Conservation (phyloP, 2,329 filamentous ascomycete genomes). For the Neofusicoccum sp. region DNA sequence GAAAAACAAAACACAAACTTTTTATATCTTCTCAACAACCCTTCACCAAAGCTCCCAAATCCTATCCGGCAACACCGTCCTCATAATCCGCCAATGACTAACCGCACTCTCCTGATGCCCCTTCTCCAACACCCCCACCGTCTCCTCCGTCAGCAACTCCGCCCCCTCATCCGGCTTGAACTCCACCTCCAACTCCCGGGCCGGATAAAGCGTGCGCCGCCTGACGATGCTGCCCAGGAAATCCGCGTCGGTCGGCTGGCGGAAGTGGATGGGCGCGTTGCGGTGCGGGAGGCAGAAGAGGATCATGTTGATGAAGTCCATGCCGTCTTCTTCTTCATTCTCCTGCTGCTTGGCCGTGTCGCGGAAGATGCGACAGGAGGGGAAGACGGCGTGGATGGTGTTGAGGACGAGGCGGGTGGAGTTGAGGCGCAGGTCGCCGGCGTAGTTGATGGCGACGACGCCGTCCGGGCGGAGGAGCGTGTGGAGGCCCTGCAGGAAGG, state of each 20-base stretch:
- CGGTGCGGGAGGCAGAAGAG: slow-evolving; percentile 80
- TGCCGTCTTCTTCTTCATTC: slow-evolving; percentile 48
- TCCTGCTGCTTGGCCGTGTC: slow-evolving; percentile 55
- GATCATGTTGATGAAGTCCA: slow-evolving; percentile 93
- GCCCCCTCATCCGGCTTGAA: slow-evolving; percentile 44
- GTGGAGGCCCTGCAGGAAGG: slow-evolving; percentile 75
- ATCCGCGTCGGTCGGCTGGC: slow-evolving; percentile 65
- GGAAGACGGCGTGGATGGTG: slow-evolving; percentile 81
- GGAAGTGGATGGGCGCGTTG: slow-evolving; percentile 62
- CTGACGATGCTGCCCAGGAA: slow-evolving; percentile 73
- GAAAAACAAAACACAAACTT: too few relatives aligned
- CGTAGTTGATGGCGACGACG: slow-evolving; percentile 90
- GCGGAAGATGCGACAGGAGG: slow-evolving; percentile 88
- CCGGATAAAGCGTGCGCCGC: slow-evolving; percentile 69
- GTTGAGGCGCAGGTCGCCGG: slow-evolving; percentile 79
- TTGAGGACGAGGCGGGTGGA: slow-evolving; percentile 77
- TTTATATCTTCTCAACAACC: too few relatives aligned
- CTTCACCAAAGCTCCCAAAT: slow-evolving; percentile 88
- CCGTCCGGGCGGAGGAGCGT: slow-evolving; percentile 75
- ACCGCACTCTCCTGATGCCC: slow-evolving; percentile 77
- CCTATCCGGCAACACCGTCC: slow-evolving; percentile 71
- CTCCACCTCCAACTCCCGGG: slow-evolving; percentile 65
- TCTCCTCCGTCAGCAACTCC: slow-evolving; percentile 62
- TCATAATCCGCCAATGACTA: slow-evolving; percentile 92
- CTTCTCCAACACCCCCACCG: slow-evolving; percentile 66